Evolutionary conservation across 345 rosid genomes (phyloP), one percentile per base, ranked within the genome.

Genomic region (Euphorbia tirucalli): DNA sequence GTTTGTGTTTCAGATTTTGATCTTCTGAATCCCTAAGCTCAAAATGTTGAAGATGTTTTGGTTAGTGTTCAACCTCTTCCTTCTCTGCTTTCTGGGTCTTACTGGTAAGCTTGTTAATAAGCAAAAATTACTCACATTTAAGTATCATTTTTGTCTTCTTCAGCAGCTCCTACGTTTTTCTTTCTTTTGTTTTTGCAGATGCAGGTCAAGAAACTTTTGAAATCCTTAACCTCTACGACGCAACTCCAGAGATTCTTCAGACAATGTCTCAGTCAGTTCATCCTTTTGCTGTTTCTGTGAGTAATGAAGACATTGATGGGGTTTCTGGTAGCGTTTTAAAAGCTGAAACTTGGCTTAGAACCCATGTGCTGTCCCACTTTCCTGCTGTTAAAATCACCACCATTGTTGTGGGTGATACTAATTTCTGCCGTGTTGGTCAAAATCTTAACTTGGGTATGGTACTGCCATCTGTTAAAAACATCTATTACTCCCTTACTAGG

Each of bases 331-430:
- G 84, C 73, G 85, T 87, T 64, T 72, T 80, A 32, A 84, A 79
- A 71, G 93, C 97, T 72, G 95, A 89, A 76, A 81, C 67, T 72
- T 91, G 97, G 97, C 82, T 91, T 21, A 85, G 86, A 74, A 75
- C 64, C 32, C 82, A 89, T 74, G 89, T 88, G 74, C 78, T 91
- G 22, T 73, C 91, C 68, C 85, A 85, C 74, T 91, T 83, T 71
- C 95, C 91, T 69, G 82, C 91, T 55, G 62, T 83, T 32, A 78
- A 82, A 75, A 80, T 90, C 86, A 81, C 89, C 65, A 87, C 90
- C 78, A 82, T 90, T 86, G 82, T 88, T 74, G 81, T 87, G 39
- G 85, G 85, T 56, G 68, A 63, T 56, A 77, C 69, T 65, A 25
- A 70, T 75, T 56, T 80, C 27, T 87, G 90, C 79, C 80, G 79